These are phyloP conservation scores for Kwoniella heveanensis DNA, from an alignment of 768 basidiomycete species.

Conservation along the genomic window DNA sequence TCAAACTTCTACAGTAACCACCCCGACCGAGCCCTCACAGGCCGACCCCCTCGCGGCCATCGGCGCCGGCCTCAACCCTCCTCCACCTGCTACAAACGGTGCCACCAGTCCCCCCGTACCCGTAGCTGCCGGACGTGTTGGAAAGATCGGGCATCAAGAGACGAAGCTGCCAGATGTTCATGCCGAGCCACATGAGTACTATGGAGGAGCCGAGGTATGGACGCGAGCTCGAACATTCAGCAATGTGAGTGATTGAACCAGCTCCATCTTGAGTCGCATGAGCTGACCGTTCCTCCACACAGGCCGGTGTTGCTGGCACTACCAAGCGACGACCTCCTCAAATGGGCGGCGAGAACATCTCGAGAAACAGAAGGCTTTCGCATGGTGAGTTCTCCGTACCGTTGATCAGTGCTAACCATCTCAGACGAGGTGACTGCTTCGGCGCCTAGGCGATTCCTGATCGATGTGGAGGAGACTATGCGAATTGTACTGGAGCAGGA, in stretches of 20 bases:
- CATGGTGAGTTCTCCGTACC: conserved; percentile 61
- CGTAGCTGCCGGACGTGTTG: conserved; percentile 13
- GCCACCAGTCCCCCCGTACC: conserved; percentile 1
- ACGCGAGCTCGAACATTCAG: conserved; percentile 86
- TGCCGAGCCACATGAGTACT: conserved; percentile 76
- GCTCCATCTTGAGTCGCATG: neutral
- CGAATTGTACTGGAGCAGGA: conserved; percentile 95
- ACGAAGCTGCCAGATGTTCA: conserved; percentile 58
- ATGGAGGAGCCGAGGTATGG: conserved; percentile 75
- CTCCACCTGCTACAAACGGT: conserved; percentile 18
- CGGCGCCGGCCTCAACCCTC: conserved; percentile 17
- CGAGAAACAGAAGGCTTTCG: conserved; percentile 75
- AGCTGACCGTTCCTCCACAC: conserved; percentile 18
- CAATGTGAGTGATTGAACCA: conserved; percentile 69
- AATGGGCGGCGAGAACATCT: conserved; percentile 76
- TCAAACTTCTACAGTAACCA: conserved; percentile 33
- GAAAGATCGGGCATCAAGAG: conserved; percentile 35
- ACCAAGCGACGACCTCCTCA: conserved; percentile 70
- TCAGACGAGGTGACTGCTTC: conserved; percentile 74
- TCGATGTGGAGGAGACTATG: conserved; percentile 98
- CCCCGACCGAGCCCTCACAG: conserved; percentile 28
- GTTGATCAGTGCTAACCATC: conserved; percentile 3
- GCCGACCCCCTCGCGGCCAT: conserved; percentile 34
- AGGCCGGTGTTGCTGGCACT: conserved; percentile 75
- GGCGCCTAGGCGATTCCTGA: conserved; percentile 83